These are phyloP conservation scores for Xylariaceae sp. DNA, from an alignment of 2,329 filamentous ascomycete species.

Conservation along the genomic window DNA sequence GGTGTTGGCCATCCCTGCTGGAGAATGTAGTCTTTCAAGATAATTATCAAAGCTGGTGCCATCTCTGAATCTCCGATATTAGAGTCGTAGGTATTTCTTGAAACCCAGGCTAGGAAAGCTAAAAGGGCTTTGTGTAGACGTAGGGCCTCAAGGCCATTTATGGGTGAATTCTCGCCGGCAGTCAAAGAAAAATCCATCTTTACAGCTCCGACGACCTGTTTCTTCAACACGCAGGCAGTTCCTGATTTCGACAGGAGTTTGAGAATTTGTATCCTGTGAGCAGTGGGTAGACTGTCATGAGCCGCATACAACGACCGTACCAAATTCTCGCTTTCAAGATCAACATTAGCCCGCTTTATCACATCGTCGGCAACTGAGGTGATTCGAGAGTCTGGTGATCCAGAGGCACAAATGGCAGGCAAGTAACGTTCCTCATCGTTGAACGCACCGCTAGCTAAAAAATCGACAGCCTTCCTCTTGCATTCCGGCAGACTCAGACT, in stretches of 20 bases:
- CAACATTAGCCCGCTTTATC: constrained; percentile 73
- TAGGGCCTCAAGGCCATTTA: constrained; percentile 67
- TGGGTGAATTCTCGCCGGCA: constrained; percentile 32
- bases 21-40: constrained; percentile 71
- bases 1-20: constrained; percentile 80
- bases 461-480: constrained; percentile 65
- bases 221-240: constrained; percentile 66
- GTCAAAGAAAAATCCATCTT: constrained; percentile 57
- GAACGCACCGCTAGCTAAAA: constrained; percentile 85
- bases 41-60: constrained; percentile 64
- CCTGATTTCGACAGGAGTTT: constrained; percentile 73
- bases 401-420: constrained; percentile 77
- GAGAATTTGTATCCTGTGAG: constrained; percentile 76
- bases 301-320: constrained; percentile 67
- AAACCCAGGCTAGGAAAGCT: constrained; percentile 82
- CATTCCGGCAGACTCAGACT: constrained; percentile 67
- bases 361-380: constrained; percentile 85
- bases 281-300: constrained; percentile 69
- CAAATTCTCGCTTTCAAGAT: constrained; percentile 66
- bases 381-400: constrained; percentile 77
- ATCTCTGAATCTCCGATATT: constrained; percentile 60
- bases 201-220: constrained; percentile 68
- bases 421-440: constrained; percentile 79
- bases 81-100: constrained; percentile 62
- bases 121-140: constrained; percentile 84